These are phyloP conservation scores for Curvularia hawaiiensis DNA, from an alignment of 2,329 filamentous ascomycete genomes.

Conservation along the genomic window DNA sequence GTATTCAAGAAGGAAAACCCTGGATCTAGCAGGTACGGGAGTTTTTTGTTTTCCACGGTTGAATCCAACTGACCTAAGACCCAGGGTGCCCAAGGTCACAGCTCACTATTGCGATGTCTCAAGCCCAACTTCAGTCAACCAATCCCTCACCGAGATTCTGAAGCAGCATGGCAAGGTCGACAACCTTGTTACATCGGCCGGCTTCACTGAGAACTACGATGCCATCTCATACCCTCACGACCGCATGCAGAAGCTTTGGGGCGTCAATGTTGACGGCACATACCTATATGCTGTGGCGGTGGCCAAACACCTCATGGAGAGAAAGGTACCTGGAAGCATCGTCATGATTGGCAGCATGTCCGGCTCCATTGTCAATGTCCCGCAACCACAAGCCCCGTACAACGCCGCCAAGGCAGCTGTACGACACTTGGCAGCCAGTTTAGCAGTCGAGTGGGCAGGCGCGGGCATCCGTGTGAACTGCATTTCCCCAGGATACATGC, in stretches of 20 bases:
- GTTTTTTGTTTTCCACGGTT: not conserved
- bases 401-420: conserved; percentile 94
- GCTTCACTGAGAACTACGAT: conserved; percentile 95
- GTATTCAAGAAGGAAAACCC: conserved; percentile 82
- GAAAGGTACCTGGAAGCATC: conserved; percentile 79
- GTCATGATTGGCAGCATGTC: conserved; percentile 97
- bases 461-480: conserved; percentile 91
- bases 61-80: conserved; percentile 5
- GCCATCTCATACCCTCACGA: conserved; percentile 90
- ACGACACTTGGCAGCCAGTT: conserved; percentile 81
- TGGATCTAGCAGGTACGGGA: conserved; percentile 65
- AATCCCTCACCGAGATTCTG: conserved; percentile 73
- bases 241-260: conserved; percentile 91
- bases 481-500: conserved; percentile 95
- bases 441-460: conserved; percentile 93
- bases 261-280: conserved; percentile 90
- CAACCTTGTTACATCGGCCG: conserved; percentile 92
- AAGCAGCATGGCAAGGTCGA: conserved; percentile 80
- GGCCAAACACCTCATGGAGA: conserved; percentile 85
- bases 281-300: conserved; percentile 86
- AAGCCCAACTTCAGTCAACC: conserved; percentile 76
- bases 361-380: conserved; percentile 90
- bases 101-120: conserved; percentile 91
- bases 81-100: conserved; percentile 78
- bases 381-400: conserved; percentile 91